phyloP scores from a whole-genome alignment of 805 yeast genomes.

The Kluyveromyces dobzhanskii region DNA sequence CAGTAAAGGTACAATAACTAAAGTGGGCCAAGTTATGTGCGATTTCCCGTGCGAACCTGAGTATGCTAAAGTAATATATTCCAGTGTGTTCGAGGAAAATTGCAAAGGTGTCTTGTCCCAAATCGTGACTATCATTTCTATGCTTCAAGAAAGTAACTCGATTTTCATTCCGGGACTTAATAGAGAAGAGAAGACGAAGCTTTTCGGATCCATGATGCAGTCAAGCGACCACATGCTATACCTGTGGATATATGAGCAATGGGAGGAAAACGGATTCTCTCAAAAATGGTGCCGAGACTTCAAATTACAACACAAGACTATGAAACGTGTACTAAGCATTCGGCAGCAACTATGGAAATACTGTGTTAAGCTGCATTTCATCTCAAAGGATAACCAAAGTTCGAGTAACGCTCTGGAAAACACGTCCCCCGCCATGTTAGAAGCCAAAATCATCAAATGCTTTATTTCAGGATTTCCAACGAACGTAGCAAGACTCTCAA shows the following conservation, averaged over 20 bases:
- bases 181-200: slow-evolving; percentile 6
- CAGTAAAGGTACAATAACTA: slow-evolving; percentile 68
- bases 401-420: not conserved
- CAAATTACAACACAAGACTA: slow-evolving; percentile 65
- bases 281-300: slow-evolving; percentile 80
- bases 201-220: slow-evolving; percentile 18
- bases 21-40: slow-evolving; percentile 76
- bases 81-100: slow-evolving; percentile 41
- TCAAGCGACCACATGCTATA: slow-evolving; percentile 75
- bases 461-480: slow-evolving; percentile 29
- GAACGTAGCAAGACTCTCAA: slow-evolving; percentile 23
- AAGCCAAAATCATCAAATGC: slow-evolving; percentile 14
- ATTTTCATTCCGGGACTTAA: slow-evolving; percentile 36
- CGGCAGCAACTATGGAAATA: slow-evolving; percentile 58
- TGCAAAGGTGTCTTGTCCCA: slow-evolving; percentile 53
- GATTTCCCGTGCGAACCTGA: slow-evolving; percentile 90
- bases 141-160: slow-evolving; percentile 72
- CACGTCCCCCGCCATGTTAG: slow-evolving; percentile 3
- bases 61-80: slow-evolving; percentile 65
- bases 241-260: slow-evolving; percentile 66
- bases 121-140: slow-evolving; percentile 65
- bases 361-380: slow-evolving; percentile 35
- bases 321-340: slow-evolving; percentile 61
- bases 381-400: slow-evolving; percentile 6
- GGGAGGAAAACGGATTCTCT: slow-evolving; percentile 62